Evolutionary conservation across 75 land plant genomes (phyloP).

Genomic region (Pinus taeda): DNA sequence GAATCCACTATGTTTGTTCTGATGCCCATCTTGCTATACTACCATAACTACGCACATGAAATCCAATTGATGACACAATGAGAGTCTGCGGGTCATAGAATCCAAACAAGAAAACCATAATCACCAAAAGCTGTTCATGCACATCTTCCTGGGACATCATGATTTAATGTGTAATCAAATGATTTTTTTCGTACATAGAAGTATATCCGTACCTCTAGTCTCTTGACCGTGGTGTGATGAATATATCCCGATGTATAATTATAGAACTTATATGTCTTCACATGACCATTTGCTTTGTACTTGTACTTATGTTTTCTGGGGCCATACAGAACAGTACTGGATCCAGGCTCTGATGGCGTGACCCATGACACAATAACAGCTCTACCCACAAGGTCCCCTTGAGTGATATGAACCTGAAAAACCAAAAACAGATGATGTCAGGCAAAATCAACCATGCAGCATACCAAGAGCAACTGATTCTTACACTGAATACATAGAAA

Average conservation of each 20-base stretch:
- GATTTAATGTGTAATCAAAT: too few relatives aligned
- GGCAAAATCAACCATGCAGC: slow-evolving; percentile 1
- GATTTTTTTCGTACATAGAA: too few relatives aligned
- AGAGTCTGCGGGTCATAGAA: neutral
- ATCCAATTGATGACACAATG: neutral
- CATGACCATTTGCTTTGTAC: slow-evolving; percentile 13
- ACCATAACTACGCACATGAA: neutral
- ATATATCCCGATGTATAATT: slow-evolving; percentile 54
- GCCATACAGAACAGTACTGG: slow-evolving; percentile 28
- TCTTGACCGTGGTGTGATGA: slow-evolving; percentile 36
- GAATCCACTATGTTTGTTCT: too few relatives aligned
- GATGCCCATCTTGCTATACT: too few relatives aligned
- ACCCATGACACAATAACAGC: slow-evolving; percentile 46
- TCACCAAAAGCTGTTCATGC: neutral
- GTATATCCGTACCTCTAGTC: slow-evolving; percentile 27
- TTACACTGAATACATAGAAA: neutral
- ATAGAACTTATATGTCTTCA: slow-evolving; percentile 27
- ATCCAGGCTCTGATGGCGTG: slow-evolving; percentile 24
- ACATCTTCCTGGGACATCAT: neutral
- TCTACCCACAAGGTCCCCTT: slow-evolving; percentile 38
- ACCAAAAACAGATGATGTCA: neutral
- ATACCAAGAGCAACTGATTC: neutral
- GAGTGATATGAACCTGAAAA: slow-evolving; percentile 40
- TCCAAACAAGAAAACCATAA: neutral
- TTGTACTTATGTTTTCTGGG: slow-evolving; percentile 9